Conservation (phyloP, 2,329 filamentous ascomycete genomes). For the Ophiostoma montium region DNA sequence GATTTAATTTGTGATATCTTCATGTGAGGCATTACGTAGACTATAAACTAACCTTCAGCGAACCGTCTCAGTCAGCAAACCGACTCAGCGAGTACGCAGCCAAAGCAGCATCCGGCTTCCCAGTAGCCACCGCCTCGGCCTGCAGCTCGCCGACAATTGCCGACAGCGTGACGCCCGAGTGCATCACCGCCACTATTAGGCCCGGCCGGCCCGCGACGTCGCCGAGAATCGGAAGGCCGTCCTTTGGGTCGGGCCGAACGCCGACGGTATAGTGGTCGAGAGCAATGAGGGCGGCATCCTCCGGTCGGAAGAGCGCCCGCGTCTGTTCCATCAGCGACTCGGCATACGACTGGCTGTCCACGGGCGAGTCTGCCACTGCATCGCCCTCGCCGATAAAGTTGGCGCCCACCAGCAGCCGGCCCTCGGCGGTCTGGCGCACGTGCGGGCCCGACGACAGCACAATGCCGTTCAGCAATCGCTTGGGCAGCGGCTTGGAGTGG, state of each 20-base stretch:
- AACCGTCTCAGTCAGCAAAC: neutral
- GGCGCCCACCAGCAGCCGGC: constrained; percentile 16
- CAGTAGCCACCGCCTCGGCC: constrained; percentile 1
- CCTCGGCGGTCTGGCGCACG: constrained; percentile 19
- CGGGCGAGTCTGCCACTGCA: constrained; percentile 10
- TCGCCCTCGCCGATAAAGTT: constrained; percentile 15
- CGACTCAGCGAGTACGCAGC: constrained; percentile 1
- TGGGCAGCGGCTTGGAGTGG: constrained; percentile 16
- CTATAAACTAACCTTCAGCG: too few species aligned
- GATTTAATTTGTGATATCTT: too few species aligned
- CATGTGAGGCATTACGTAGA: too few species aligned
- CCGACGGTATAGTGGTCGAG: constrained; percentile 20
- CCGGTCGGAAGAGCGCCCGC: constrained; percentile 10
- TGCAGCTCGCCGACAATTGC: constrained; percentile 15
- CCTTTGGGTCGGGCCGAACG: constrained; percentile 16
- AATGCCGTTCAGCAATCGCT: constrained; percentile 14
- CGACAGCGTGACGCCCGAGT: constrained; percentile 18
- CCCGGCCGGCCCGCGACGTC: constrained; percentile 15
- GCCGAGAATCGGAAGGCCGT: constrained; percentile 19
- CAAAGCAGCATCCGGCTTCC: constrained; percentile 4
- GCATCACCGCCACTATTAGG: constrained; percentile 20
- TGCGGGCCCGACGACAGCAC: constrained; percentile 16
- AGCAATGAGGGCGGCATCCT: constrained; percentile 10
- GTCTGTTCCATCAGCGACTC: constrained; percentile 15
- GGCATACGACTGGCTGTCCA: constrained; percentile 9